Percentiles rank a stretch among this genome's conserved stretches.
Evolutionary conservation across 176 grass and related monocot genomes (phyloP).

Genomic region (Secale cereale): DNA sequence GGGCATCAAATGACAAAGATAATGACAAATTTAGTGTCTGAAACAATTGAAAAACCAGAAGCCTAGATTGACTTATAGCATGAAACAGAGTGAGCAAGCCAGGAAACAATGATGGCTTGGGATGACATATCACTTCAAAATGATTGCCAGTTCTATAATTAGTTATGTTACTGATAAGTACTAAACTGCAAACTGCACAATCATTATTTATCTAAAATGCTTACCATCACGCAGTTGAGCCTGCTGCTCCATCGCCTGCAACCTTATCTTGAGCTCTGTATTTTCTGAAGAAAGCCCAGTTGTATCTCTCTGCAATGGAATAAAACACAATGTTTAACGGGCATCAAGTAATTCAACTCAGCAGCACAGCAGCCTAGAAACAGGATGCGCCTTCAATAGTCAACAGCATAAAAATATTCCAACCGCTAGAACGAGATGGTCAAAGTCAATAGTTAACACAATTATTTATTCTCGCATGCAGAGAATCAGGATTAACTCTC

Average conservation of each 20-base stretch:
- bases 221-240: constrained; percentile 91
- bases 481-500: constrained; percentile 19
- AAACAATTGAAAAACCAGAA: neutral
- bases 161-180: constrained; percentile 10
- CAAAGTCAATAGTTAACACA: constrained; percentile 11
- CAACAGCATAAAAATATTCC: constrained; percentile 11
- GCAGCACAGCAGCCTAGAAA: constrained; percentile 9
- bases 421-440: constrained; percentile 18
- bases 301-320: constrained; percentile 81
- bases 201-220: constrained; percentile 25
- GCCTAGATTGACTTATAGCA: neutral
- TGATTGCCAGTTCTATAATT: neutral
- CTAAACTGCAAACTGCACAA: neutral
- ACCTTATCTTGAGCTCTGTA: constrained; percentile 93
- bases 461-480: constrained; percentile 19
- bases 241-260: constrained; percentile 98
- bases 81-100: neutral
- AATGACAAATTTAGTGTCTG: neutral
- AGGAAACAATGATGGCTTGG: neutral
- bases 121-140: neutral
- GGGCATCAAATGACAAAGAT: neutral
- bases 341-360: constrained; percentile 23
- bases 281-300: constrained; percentile 94
- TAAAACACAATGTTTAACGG: constrained; percentile 25
- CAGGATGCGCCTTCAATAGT: neutral